A percentile compares a stretch with the other conserved stretches of the same genome.
Evolutionary conservation across 352 stramenopile species (phyloP).

Genomic region (Plasmopara halstedii): DNA sequence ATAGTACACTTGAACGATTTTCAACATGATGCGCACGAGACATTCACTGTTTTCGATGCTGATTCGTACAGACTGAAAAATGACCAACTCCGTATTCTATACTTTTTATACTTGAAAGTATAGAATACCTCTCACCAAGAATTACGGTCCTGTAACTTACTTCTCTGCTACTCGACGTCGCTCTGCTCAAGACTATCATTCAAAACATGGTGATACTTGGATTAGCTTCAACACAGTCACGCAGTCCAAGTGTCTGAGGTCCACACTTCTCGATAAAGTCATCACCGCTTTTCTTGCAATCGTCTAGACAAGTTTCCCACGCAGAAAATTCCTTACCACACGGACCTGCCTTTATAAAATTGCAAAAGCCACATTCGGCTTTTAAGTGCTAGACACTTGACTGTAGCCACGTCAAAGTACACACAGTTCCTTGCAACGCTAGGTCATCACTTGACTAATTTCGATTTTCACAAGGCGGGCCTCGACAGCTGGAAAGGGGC

Average conservation of each 20-base stretch:
- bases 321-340: conserved; percentile 71
- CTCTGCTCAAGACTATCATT: conserved; percentile 46
- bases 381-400: conserved; percentile 53
- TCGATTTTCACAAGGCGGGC: conserved; percentile 30
- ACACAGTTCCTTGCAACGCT: conserved; percentile 53
- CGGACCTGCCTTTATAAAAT: conserved; percentile 87
- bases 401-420: conserved; percentile 49
- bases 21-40: no score
- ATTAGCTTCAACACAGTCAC: conserved; percentile 83
- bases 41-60: no score
- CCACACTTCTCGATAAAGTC: conserved; percentile 82
- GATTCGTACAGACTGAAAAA: no score
- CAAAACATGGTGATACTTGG: conserved; percentile 86
- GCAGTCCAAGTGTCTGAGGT: conserved; percentile 60
- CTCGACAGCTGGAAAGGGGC: conserved; percentile 53
- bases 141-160: conserved; percentile 16
- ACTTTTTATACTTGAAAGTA: no score
- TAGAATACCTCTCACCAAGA: no score
- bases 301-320: conserved; percentile 79
- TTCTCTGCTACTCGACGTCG: conserved; percentile 7
- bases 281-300: conserved; percentile 55
- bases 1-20: no score
- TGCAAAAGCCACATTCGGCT: conserved; percentile 84
- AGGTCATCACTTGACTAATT: conserved; percentile 17
- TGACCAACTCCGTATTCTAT: no score